Evolutionary conservation across 768 basidiomycete genomes (phyloP).

Genomic region (Coprinopsis strossmayeri): DNA sequence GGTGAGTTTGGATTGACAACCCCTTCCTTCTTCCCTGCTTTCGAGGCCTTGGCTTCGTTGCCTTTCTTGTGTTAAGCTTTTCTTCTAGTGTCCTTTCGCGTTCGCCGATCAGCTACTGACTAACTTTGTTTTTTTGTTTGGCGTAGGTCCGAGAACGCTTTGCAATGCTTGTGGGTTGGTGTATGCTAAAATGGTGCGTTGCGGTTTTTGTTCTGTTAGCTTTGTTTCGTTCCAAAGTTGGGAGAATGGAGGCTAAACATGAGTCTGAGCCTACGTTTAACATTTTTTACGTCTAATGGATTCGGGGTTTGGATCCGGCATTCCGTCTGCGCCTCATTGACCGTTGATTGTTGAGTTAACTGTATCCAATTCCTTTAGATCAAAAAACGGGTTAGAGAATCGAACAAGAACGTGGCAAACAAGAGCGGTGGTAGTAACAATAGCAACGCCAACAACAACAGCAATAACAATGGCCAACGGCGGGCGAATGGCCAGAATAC

Average conservation of each 20-base stretch:
- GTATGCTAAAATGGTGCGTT: constrained; percentile 76
- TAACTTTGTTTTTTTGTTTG: constrained; percentile 11
- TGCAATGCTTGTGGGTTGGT: constrained; percentile 86
- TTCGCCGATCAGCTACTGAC: neutral
- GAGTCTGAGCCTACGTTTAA: neutral
- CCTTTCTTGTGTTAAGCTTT: constrained; percentile 6
- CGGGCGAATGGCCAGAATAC: neutral
- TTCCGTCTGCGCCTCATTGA: neutral
- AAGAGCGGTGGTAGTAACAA: too few relatives aligned
- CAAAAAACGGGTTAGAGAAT: constrained; percentile 18
- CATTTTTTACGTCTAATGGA: neutral
- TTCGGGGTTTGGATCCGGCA: neutral
- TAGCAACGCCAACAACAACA: too few relatives aligned
- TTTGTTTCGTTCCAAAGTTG: too few relatives aligned
- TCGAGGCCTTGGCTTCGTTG: too few relatives aligned
- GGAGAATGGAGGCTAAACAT: neutral
- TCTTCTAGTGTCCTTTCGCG: neutral
- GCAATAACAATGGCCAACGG: neutral
- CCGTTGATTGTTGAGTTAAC: neutral
- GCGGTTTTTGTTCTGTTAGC: neutral
- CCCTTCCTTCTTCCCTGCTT: too few relatives aligned
- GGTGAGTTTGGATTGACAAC: too few relatives aligned
- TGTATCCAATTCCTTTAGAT: constrained; percentile 11
- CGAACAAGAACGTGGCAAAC: constrained; percentile 7
- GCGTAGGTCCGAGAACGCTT: constrained; percentile 67